Base-by-base conservation (phyloP, 768 basidiomycete genomes). In the Asterophora lycoperdoides region DNA sequence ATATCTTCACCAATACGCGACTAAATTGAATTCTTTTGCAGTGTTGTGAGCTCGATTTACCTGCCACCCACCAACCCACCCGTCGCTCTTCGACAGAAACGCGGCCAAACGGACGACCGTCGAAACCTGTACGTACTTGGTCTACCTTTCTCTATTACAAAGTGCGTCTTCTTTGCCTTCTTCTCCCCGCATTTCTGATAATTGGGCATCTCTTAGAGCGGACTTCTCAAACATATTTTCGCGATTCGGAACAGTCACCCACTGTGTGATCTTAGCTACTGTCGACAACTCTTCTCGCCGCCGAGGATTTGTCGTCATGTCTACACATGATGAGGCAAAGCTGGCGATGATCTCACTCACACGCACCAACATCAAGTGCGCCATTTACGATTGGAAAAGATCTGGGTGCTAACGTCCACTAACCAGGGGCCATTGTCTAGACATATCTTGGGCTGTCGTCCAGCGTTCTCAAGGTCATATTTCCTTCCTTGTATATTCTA, bases 381-480 rank as follows among this genome's bases (percentile, higher is more conserved):
- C 55, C 8, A 15, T 35, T 14, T 29, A 20, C 17, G 7, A 8
- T 2, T 10, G 7, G 6, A 8, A 14, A 26, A 5, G 35, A n/a
- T 17, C 15, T 11, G 8, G 8, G 11, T 3, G 11, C 39, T 50
- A 38, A 54, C 30, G 13, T 30, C 40, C 42, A 10, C 6, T 35
- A 33, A 29, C 10, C 41, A 89, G 85, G 60, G 86, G 87, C 6
- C 83, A 89, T 58, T 73, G 76, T 15, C 78, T 91, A 39, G 88
- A 91, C 60, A 78, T 91, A 44, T 89, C 88, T 5, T 91, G 88
- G 88, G 89, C 88, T 14, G 88, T 91, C 18, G 88, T 91, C 32
- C 88, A 91, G 56, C 86, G 88, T 38, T 91, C 88, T 53, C 82
- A 85, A 75, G 88, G 87, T 86, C n/a, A 29, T 15, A 49, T 54